These are phyloP conservation scores for Rhizophagus clarus DNA, from an alignment of 192 early-diverging fungal species.

Conservation along the genomic window DNA sequence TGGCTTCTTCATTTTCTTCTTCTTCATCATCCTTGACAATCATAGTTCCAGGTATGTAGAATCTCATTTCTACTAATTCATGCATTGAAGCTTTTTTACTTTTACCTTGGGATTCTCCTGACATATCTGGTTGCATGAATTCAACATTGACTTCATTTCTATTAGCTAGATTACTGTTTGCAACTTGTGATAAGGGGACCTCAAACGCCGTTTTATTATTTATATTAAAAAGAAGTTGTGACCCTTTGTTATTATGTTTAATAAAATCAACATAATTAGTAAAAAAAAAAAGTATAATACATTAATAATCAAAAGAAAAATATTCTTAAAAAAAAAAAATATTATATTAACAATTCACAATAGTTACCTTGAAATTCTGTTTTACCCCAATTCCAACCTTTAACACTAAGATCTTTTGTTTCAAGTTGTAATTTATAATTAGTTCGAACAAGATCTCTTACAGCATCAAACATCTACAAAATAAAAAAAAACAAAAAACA, in stretches of 20 bases:
- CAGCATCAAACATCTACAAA: conserved; percentile 81
- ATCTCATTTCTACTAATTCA: conserved; percentile 86
- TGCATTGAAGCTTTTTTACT: conserved; percentile 64
- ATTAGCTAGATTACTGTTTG: conserved; percentile 79
- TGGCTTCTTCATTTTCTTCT: conserved; percentile 46
- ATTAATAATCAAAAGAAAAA: background rate
- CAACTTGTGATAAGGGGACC: conserved; percentile 84
- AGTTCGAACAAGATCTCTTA: conserved; percentile 68
- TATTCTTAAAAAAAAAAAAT: too few species aligned
- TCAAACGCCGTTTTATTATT: conserved; percentile 88
- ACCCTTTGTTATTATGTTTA: conserved; percentile 34
- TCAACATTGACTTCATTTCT: conserved; percentile 94
- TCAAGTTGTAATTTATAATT: conserved; percentile 80
- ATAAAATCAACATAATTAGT: background rate
- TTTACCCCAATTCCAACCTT: conserved; percentile 98
- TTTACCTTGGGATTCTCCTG: conserved; percentile 42
- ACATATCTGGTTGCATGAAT: conserved; percentile 69
- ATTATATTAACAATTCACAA: too few species aligned
- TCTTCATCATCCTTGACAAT: conserved; percentile 55
- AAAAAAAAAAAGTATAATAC: conserved; percentile 6
- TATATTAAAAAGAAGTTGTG: conserved; percentile 79
- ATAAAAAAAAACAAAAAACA: background rate
- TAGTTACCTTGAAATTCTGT: conserved; percentile 75
- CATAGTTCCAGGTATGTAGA: conserved; percentile 86
- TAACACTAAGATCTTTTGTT: conserved; percentile 79